These are phyloP conservation scores for Diplocarpon rosae DNA, from an alignment of 2,329 filamentous ascomycete species.

Conservation along the genomic window DNA sequence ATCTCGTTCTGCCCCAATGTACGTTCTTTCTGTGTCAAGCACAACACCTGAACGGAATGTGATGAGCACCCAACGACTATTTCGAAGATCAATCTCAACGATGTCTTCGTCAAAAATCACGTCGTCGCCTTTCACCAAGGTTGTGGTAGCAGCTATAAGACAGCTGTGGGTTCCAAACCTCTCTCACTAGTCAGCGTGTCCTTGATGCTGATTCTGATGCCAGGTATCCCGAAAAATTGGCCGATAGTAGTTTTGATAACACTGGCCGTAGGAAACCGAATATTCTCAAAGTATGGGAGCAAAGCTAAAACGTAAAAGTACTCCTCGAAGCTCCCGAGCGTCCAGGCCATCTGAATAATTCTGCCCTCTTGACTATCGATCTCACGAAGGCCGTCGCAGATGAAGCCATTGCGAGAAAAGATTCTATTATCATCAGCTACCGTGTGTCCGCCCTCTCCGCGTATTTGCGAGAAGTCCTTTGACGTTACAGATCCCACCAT, in stretches of 20 bases:
- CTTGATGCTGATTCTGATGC: background rate
- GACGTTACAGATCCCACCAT: conserved; percentile 75
- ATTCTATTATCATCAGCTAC: conserved; percentile 78
- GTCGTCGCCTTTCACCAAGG: conserved; percentile 40
- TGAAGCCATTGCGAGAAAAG: conserved; percentile 70
- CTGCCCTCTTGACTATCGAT: conserved; percentile 76
- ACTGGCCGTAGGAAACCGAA: conserved; percentile 52
- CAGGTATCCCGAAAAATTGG: conserved; percentile 81
- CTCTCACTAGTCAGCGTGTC: background rate
- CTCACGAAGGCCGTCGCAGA: conserved; percentile 80
- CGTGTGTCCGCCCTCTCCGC: conserved; percentile 42
- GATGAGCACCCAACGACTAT: conserved; percentile 15
- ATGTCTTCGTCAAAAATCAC: conserved; percentile 18
- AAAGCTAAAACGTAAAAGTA: conserved; percentile 32
- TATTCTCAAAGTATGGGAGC: background rate
- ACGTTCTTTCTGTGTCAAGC: too few relatives aligned
- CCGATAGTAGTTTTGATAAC: conserved; percentile 89
- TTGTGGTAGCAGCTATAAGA: conserved; percentile 69
- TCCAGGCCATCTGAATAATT: conserved; percentile 42
- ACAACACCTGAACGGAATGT: conserved; percentile 1
- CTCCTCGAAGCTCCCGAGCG: conserved; percentile 59
- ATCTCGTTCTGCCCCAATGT: too few relatives aligned
- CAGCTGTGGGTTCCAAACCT: conserved; percentile 48
- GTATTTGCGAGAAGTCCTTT: background rate
- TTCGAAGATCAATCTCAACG: conserved; percentile 9